Conservation (phyloP, 305 asterid genomes). For the Solanum hybrid region DNA sequence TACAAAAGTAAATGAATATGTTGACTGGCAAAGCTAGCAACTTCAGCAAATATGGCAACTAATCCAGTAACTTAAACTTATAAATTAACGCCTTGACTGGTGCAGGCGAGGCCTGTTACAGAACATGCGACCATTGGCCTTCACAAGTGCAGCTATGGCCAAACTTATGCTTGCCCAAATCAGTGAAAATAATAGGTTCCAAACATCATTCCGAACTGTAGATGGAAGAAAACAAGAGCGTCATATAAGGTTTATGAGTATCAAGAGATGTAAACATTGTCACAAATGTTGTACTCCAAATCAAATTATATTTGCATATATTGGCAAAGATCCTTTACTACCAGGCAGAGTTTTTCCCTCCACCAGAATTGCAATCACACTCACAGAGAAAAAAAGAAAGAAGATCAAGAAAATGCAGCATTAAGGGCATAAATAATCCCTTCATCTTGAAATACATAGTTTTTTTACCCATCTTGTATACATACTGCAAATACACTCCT, state of each 20-base stretch:
- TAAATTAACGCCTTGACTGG: conserved; percentile 66
- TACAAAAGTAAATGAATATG: neutral
- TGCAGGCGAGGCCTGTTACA: conserved; percentile 96
- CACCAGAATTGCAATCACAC: neutral
- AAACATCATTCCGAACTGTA: conserved; percentile 55
- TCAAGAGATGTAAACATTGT: neutral
- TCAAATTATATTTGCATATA: neutral
- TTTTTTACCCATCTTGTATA: neutral
- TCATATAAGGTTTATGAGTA: neutral
- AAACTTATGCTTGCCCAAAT: conserved; percentile 90
- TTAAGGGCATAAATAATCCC: neutral
- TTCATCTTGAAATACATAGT: neutral
- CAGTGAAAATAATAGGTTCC: conserved; percentile 73
- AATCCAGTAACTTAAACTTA: neutral
- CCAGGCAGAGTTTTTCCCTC: neutral
- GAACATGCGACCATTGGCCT: conserved; percentile 84
- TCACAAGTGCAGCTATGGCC: conserved; percentile 73
- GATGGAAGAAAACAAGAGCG: conserved; percentile 4
- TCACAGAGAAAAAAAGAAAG: neutral
- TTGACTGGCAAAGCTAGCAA: neutral
- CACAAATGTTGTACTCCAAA: neutral
- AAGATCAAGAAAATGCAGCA: neutral
- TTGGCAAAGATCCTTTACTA: neutral
- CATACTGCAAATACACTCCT: neutral
- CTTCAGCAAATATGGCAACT: neutral